These are phyloP conservation scores for Juglanconis sp. DNA, from an alignment of 2,329 filamentous ascomycete species.

Conservation along the genomic window DNA sequence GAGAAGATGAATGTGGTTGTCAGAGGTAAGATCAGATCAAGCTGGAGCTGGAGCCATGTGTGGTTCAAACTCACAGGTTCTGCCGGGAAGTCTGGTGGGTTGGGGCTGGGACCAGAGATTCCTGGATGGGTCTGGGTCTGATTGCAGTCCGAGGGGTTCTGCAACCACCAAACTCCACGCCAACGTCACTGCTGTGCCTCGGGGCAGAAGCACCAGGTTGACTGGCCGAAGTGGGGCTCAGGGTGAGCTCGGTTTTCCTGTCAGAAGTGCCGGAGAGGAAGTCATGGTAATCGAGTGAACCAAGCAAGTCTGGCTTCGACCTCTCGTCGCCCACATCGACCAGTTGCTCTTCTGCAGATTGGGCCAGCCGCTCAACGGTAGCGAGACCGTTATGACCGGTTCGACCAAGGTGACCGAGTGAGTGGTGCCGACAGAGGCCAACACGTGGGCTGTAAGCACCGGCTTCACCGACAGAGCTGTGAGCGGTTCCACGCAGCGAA, in stretches of 20 bases:
- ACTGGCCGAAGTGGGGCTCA: not conserved
- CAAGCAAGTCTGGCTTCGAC: not conserved
- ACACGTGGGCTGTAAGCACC: not conserved
- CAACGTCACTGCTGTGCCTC: not conserved
- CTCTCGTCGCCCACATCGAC: not conserved
- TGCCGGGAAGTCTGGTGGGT: not conserved
- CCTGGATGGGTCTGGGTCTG: not conserved
- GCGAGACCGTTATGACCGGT: not conserved
- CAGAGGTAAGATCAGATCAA: not conserved
- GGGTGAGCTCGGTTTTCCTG: not conserved
- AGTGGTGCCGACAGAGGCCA: not conserved
- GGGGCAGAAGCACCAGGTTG: not conserved
- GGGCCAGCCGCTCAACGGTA: not conserved
- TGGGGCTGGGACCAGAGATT: not conserved
- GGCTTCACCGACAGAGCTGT: not conserved
- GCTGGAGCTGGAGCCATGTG: not conserved
- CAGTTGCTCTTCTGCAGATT: not conserved
- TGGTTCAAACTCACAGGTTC: not conserved
- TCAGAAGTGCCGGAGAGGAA: constrained; percentile 1
- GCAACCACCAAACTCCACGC: not conserved
- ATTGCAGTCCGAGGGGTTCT: not conserved
- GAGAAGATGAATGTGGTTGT: not conserved
- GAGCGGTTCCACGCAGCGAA: not conserved
- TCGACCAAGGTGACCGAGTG: not conserved
- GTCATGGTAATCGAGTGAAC: constrained; percentile 12